Conservation (phyloP, 2,329 filamentous ascomycete genomes). For the Onygenales sp. region DNA sequence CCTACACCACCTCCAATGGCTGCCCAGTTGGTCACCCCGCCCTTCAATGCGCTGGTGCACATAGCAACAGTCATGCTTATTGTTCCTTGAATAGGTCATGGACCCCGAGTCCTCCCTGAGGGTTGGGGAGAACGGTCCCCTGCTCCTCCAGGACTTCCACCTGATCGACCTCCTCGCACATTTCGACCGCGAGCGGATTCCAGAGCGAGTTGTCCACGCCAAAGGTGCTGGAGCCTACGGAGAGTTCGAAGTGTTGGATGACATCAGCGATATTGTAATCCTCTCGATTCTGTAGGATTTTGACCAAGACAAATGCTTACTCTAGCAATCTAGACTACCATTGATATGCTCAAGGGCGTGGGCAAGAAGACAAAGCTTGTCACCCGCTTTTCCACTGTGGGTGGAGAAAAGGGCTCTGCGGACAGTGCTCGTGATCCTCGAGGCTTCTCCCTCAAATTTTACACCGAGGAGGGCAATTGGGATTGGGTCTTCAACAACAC, state of each 20-base stretch:
- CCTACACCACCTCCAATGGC: conserved; percentile 53
- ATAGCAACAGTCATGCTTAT: conserved; percentile 3
- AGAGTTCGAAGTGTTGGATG: conserved; percentile 38
- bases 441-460: conserved; percentile 65
- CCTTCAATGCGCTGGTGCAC: neutral
- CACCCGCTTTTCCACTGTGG: conserved; percentile 65
- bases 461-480: conserved; percentile 65
- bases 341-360: conserved; percentile 44
- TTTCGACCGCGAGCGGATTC: conserved; percentile 32
- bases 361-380: conserved; percentile 62
- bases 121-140: conserved; percentile 47
- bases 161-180: conserved; percentile 51
- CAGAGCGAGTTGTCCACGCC: conserved; percentile 35
- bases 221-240: conserved; percentile 35
- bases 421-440: conserved; percentile 64
- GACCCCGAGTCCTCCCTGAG: conserved; percentile 46
- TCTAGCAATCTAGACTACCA: conserved; percentile 21
- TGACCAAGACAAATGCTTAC: neutral
- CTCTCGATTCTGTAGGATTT: neutral
- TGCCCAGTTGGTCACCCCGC: conserved; percentile 30
- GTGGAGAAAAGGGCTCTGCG: conserved; percentile 61
- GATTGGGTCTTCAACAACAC: conserved; percentile 51
- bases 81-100: conserved; percentile 28
- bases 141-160: conserved; percentile 57
- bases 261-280: conserved; percentile 39